Percentiles rank a stretch among this genome's conserved stretches.
Evolutionary conservation across 192 early-diverging fungal genomes (phyloP).

Genomic region (Endogone sp.): DNA sequence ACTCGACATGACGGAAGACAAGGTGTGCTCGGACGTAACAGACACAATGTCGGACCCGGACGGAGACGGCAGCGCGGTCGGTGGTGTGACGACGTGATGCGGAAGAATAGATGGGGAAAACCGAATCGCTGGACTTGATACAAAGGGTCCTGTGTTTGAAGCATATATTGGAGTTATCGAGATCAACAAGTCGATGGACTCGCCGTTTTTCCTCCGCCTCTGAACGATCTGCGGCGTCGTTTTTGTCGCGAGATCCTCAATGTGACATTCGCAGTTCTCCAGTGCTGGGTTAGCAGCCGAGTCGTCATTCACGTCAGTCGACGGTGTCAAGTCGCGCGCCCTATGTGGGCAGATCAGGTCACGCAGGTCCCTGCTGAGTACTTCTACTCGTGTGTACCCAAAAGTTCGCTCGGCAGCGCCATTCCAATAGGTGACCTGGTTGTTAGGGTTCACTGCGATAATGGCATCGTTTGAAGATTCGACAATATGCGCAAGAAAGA

Average conservation of each 20-base stretch:
- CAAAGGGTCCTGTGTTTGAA: neutral
- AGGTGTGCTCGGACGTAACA: neutral
- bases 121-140: neutral
- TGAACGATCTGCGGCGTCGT: neutral
- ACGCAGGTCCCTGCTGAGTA: neutral
- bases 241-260: neutral
- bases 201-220: neutral
- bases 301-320: neutral
- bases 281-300: neutral
- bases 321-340: neutral
- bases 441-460: neutral
- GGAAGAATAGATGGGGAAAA: neutral
- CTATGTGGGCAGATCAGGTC: neutral
- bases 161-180: neutral
- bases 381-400: neutral
- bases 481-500: neutral
- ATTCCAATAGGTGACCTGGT: neutral
- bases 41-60: neutral
- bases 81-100: neutral
- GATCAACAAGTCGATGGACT: neutral
- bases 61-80: neutral
- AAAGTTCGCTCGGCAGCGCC: neutral
- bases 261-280: neutral
- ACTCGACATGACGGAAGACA: neutral
- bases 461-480: neutral